Base-by-base conservation (phyloP, 495 filamentous ascomycete genomes). In the Collariella sp. region DNA sequence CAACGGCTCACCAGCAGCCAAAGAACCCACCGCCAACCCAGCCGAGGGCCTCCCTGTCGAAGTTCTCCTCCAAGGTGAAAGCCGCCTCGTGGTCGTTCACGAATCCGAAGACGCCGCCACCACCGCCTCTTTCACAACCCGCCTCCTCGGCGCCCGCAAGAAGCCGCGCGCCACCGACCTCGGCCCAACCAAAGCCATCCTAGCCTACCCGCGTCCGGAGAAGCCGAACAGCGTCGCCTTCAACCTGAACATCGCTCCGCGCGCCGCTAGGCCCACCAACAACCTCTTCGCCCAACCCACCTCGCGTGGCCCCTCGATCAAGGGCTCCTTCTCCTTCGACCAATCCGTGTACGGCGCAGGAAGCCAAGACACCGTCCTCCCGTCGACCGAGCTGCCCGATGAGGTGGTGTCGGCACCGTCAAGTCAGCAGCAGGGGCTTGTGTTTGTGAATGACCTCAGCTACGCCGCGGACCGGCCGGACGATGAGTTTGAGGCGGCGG, bases 51-150 rank as follows among this genome's bases (percentile, higher is more conserved):
- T 76, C 4, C 78, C 76, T 19, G 54, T 71, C 18, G 83, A 87
- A 51, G 70, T 86, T 3, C 62, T 89, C 1, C 69, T 88, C 5
- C 74, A 79, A 7, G 81, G 82, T 33, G 85, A 89, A 61, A 80
- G 77, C 55, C 77, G 83, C 15, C 58, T 86, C 11, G 71, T 84
- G 26, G 71, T 85, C 35, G 69, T 86, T 20, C 76, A 81, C 12
- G 73, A 76, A 49, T 59, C 23, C 52, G 67, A 72, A 55, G 52
- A 68, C 22, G 65, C 66, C 24, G 60, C 65, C 5, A 31, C 26
- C 24, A 61, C 65, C n/a, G n/a, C n/a, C 11, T 68, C 70, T 13
- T 58, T 76, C 12, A 66, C 69, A 6, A 58, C 39, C 31, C 65
- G 67, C 4, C 58, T 69, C 2, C 45, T 67, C 19, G 62, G 57